Evolutionary conservation across 768 basidiomycete species (phyloP), one percentile per base, ranked within the genome.

Genomic region (Rhodotorula diobovata): DNA sequence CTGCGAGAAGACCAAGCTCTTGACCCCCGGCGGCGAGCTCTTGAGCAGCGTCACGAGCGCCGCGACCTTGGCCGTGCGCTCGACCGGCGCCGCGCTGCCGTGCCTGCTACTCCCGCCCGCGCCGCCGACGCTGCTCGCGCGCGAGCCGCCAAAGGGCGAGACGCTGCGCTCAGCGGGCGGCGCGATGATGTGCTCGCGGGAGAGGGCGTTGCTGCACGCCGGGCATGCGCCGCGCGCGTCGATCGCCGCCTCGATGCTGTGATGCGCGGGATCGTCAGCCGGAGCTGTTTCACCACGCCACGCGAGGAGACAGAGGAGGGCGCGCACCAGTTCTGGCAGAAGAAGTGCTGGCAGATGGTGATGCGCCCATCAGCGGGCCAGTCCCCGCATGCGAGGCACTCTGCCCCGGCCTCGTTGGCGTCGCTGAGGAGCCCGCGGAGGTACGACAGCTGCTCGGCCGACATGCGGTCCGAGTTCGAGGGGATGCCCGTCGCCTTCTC

Each of bases 341-440:
- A 77, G 35, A 74, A 21, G 56, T 78, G 76, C 35, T 68, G 72
- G 51, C 76, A 77, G 12, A 72, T 60, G 7, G 76, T 76, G 57
- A 78, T 77, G 30, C 76, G 46, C 23, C 76, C 68, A 1, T 78
- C 73, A 32, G 56, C 50, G 37, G 73, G 39, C 21, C 65, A 28
- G n/a, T 68, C 55, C 15, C 55, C 60, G 54, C 77, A 78, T n/a
- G 73, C 57, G 30, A 63, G 57, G 63, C 74, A 75, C 39, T 68
- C 64, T 15, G 65, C 70, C 37, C 62, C 67, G 11, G 61, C 59
- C 54, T 68, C 61, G 37, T 23, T 18, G 28, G 35, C 21, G 23
- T 66, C 48, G 30, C 58, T 63, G 0, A 75, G 61, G 32, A 67
- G 34, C 5, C 18, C 30, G 7, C 65, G 70, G 2, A 72, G 60